A percentile compares a stretch with the other conserved stretches of the same genome.
phyloP scores from a whole-genome alignment of 352 stramenopile species.

The Phytophthora hybrid region DNA sequence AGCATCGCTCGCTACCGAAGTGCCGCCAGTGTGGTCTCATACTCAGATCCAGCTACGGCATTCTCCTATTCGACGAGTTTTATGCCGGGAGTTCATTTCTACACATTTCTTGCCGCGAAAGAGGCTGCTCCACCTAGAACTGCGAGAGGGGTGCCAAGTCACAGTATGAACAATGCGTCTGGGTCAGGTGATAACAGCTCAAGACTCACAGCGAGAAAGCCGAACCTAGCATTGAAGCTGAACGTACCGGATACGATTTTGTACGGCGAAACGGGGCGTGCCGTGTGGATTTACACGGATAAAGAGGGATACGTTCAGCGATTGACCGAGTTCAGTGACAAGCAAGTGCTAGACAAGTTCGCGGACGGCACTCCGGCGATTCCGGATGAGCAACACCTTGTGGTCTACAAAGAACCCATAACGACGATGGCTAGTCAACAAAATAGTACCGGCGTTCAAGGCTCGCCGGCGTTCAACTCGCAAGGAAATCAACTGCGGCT shows the following conservation, averaged over 20 bases:
- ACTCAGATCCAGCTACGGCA: constrained; percentile 48
- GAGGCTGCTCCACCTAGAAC: constrained; percentile 29
- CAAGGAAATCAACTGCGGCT: constrained; percentile 74
- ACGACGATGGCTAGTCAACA: constrained; percentile 22
- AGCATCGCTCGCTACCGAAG: constrained; percentile 58
- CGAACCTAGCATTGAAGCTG: constrained; percentile 50
- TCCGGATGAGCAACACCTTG: constrained; percentile 53
- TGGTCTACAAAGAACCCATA: constrained; percentile 81
- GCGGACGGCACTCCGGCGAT: constrained; percentile 26
- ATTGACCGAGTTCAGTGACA: constrained; percentile 71
- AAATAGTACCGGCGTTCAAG: constrained; percentile 18
- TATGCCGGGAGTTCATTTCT: constrained; percentile 84
- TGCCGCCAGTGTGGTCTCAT: constrained; percentile 69
- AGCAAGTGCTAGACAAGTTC: constrained; percentile 78
- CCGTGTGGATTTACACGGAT: constrained; percentile 79
- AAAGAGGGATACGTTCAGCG: constrained; percentile 74
- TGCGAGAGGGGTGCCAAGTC: neutral
- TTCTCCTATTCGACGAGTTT: constrained; percentile 74
- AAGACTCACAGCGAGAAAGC: constrained; percentile 20
- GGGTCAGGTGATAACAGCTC: constrained; percentile 1
- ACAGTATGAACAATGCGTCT: neutral
- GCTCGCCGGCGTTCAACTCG: constrained; percentile 37
- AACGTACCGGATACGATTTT: constrained; percentile 85
- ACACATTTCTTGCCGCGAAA: constrained; percentile 76
- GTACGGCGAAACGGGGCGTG: constrained; percentile 77